These are phyloP conservation scores for Scheffersomyces ergatensis DNA, from an alignment of 805 yeast species.

Conservation along the genomic window DNA sequence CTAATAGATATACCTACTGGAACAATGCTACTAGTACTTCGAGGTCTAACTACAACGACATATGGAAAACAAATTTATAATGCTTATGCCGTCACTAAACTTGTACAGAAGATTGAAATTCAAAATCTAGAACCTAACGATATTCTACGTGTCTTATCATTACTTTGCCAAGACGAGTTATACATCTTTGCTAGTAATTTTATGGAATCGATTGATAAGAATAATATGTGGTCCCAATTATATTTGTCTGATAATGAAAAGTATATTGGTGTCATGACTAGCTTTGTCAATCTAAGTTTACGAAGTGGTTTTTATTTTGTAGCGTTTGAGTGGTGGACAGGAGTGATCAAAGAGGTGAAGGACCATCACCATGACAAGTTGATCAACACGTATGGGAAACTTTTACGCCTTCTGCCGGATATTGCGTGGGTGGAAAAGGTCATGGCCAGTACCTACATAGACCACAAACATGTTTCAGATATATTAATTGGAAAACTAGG, in stretches of 20 bases:
- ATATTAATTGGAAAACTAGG: slow-evolving; percentile 8
- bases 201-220: neutral
- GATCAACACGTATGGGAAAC: neutral
- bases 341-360: neutral
- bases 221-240: neutral
- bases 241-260: neutral
- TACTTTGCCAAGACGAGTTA: neutral
- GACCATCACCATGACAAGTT: neutral
- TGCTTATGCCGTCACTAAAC: neutral
- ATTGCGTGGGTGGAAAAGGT: no score
- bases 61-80: neutral
- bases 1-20: neutral
- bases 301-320: neutral
- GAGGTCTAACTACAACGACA: neutral
- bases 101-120: neutral
- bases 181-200: neutral
- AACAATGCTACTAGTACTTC: neutral
- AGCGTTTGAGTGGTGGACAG: neutral
- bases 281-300: neutral
- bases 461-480: slow-evolving; percentile 4
- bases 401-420: neutral
- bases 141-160: neutral
- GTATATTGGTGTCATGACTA: neutral
- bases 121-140: neutral
- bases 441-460: neutral